These are phyloP conservation scores for Fusarium neocosmosporiellum DNA, from an alignment of 2,329 filamentous ascomycete species.

Conservation along the genomic window DNA sequence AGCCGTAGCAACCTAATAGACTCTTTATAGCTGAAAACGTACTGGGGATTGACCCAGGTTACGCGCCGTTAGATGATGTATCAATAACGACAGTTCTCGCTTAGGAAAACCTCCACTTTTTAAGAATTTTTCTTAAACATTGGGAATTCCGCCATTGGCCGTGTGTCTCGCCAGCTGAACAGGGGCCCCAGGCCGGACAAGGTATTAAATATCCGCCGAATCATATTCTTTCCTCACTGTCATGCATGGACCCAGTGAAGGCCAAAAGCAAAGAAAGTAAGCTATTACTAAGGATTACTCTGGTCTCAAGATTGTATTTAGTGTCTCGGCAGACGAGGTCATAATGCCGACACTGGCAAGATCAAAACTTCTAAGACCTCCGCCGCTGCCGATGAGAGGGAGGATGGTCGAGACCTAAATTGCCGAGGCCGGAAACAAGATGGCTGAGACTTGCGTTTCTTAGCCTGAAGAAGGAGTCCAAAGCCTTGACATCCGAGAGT, in stretches of 20 bases:
- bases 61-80: not conserved
- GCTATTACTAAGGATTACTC: not conserved
- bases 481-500: not conserved
- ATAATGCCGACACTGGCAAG: not conserved
- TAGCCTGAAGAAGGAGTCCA: not conserved
- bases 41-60: not conserved
- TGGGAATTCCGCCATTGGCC: not conserved
- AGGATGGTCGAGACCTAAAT: not conserved
- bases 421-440: not conserved
- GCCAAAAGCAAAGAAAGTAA: not conserved
- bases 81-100: not conserved
- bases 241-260: not conserved
- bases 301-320: not conserved
- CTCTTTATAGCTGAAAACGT: not conserved
- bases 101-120: not conserved
- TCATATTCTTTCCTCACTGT: not conserved
- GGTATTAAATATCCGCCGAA: not conserved
- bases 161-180: not conserved
- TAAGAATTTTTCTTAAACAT: not conserved
- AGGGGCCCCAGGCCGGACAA: not conserved
- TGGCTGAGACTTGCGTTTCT: not conserved
- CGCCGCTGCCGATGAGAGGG: not conserved
- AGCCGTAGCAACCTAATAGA: not conserved
- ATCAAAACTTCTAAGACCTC: not conserved
- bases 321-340: not conserved